Evolutionary conservation across 306 rosid species (phyloP).

Genomic region (Quercus cerris): DNA sequence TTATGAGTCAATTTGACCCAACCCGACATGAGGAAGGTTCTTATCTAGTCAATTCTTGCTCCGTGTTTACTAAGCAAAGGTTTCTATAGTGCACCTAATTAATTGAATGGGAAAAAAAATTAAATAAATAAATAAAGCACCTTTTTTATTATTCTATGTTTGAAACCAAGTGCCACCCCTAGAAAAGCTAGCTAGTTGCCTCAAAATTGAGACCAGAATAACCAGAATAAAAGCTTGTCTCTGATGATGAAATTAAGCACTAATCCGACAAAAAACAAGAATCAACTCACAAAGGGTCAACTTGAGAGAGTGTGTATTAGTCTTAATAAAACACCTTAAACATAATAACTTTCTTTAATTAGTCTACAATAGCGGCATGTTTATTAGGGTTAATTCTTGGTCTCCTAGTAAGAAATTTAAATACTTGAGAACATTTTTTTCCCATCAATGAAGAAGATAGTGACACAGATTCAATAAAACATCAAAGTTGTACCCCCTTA

Average conservation of each 20-base stretch:
- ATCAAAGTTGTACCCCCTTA: too few species aligned
- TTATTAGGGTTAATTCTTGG: constrained; percentile 2
- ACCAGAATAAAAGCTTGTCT: neutral
- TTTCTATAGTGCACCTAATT: neutral
- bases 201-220: neutral
- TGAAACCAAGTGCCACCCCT: neutral
- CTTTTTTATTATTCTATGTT: neutral
- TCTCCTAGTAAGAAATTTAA: neutral
- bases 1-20: neutral
- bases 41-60: neutral
- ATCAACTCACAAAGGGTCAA: neutral
- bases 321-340: neutral
- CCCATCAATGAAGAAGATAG: neutral
- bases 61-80: constrained; percentile 3
- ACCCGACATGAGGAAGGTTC: neutral
- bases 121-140: neutral
- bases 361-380: constrained; percentile 25
- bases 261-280: neutral
- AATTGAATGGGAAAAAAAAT: neutral
- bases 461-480: neutral
- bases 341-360: neutral
- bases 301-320: neutral
- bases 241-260: neutral
- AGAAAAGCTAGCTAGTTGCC: neutral
- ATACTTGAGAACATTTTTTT: neutral